Base-by-base conservation (phyloP, 139 green algal species). In the Choricystis sp. region DNA sequence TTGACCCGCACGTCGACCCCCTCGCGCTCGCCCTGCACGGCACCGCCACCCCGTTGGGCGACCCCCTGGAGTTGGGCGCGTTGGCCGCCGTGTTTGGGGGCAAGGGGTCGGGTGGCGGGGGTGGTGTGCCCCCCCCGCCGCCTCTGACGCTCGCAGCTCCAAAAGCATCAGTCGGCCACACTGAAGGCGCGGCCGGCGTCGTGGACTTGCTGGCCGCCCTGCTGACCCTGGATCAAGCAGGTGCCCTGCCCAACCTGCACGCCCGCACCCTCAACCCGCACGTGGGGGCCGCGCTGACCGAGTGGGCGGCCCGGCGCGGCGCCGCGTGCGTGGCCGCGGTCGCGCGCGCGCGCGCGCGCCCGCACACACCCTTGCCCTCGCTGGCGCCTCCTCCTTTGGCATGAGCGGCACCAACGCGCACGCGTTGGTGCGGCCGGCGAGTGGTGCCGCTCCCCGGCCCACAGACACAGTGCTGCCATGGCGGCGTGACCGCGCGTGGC, bases 41-140 rank as follows among this genome's bases (percentile, higher is more conserved):
- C 57, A 86, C 83, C 19, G 86, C 85, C 56, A 92, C 86, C 0
- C 61, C 79, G 3, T 81, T 93, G 55, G 82, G 89, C 9, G 89
- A 96, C 66, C 85, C 88, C 58, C 94, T 96, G 26, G 70, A 79
- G 56, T 29, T 71, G 49, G 69, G 68, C 1, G 66, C 64, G 0
- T 9, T 27, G 23, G 61, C 61, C 1, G 71, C 72, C 9, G 63
- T 85, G 1, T 63, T 76, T 19, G 26, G 92, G 49, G 57, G 79
- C 0, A 75, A 86, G 22, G 76, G 64, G 61, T 19, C 2, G 26
- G 16, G 27, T 22, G 19, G 67, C 25, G n/a, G n/a, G n/a, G n/a
- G n/a, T n/a, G n/a, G n/a, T n/a, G n/a, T n/a, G n/a, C n/a, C n/a
- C n/a, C n/a, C n/a, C n/a, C n/a, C n/a, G n/a, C n/a, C 40, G 9